Evolutionary conservation across 2,329 filamentous ascomycete species (phyloP).

Genomic region (Fusarium burgessii): DNA sequence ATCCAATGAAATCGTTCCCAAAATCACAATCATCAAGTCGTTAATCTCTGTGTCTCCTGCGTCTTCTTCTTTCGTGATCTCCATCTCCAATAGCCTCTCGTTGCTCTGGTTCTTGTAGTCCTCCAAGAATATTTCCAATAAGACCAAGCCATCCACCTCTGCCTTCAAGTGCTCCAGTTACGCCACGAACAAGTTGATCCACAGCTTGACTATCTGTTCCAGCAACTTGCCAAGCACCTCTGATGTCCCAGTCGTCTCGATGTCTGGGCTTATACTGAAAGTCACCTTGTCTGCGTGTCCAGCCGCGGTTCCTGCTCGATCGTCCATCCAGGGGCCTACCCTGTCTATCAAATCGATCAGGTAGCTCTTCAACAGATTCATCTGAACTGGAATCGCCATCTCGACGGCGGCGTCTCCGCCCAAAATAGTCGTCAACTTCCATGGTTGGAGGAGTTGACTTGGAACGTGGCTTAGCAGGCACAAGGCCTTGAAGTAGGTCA

Average conservation of each 20-base stretch:
- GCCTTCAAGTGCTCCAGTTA: slow-evolving; percentile 49
- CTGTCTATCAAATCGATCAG: slow-evolving; percentile 60
- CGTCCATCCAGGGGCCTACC: slow-evolving; percentile 56
- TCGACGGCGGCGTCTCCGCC: slow-evolving; percentile 39
- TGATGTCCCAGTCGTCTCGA: slow-evolving; percentile 53
- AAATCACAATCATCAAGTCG: slow-evolving; percentile 40
- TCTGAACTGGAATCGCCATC: slow-evolving; percentile 44
- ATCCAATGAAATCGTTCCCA: slow-evolving; percentile 32
- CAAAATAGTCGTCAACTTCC: slow-evolving; percentile 45
- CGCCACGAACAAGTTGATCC: slow-evolving; percentile 49
- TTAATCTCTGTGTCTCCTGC: slow-evolving; percentile 35
- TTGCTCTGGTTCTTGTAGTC: slow-evolving; percentile 25
- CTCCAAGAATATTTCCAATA: slow-evolving; percentile 49
- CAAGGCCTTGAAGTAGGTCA: slow-evolving; percentile 35
- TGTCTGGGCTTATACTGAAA: slow-evolving; percentile 55
- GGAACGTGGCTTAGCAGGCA: slow-evolving; percentile 30
- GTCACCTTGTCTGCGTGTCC: slow-evolving; percentile 56
- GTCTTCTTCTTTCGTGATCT: slow-evolving; percentile 31
- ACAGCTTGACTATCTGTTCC: slow-evolving; percentile 58
- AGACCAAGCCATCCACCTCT: slow-evolving; percentile 49
- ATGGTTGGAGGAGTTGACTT: slow-evolving; percentile 45
- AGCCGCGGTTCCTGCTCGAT: slow-evolving; percentile 33
- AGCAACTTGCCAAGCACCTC: slow-evolving; percentile 59
- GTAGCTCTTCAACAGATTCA: slow-evolving; percentile 58
- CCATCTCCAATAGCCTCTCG: slow-evolving; percentile 32